Evolutionary conservation across 106 monocot genomes (phyloP).

Genomic region (Dactylorhiza incarnata): DNA sequence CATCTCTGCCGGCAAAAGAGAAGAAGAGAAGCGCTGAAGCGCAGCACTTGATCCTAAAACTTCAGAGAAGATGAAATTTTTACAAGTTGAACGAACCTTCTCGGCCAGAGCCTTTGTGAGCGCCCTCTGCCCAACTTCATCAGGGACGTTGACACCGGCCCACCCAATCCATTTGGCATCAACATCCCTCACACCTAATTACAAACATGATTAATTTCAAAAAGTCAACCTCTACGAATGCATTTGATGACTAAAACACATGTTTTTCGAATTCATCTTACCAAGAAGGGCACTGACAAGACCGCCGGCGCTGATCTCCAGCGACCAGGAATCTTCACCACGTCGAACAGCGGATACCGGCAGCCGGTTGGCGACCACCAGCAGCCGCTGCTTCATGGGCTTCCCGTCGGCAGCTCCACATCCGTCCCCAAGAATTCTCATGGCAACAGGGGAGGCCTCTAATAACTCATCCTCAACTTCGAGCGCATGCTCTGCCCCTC

Average conservation of each 20-base stretch:
- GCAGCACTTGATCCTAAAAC: neutral
- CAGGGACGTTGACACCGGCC: constrained; percentile 96
- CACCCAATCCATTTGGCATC: constrained; percentile 99
- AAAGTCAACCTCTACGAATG: neutral
- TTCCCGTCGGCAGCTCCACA: constrained; percentile 14
- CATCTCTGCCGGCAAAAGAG: constrained; percentile 61
- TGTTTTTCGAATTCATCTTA: neutral
- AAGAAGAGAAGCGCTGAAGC: neutral
- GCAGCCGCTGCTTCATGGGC: constrained; percentile 69
- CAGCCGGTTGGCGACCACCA: constrained; percentile 89
- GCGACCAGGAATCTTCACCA: constrained; percentile 82
- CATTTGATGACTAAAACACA: neutral
- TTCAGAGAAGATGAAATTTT: neutral
- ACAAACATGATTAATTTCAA: neutral
- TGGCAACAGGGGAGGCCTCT: constrained; percentile 2
- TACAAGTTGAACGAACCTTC: constrained; percentile 38
- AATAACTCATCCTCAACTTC: constrained; percentile 1
- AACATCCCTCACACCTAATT: constrained; percentile 81
- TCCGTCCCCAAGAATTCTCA: constrained; percentile 10
- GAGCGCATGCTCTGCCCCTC: neutral
- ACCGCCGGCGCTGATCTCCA: constrained; percentile 94
- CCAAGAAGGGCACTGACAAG: constrained; percentile 91
- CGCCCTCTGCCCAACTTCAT: constrained; percentile 82
- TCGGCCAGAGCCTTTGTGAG: constrained; percentile 80
- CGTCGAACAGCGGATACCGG: constrained; percentile 83